A percentile compares a stretch with the other conserved stretches of the same genome.
Conservation (phyloP, 805 yeast species). For the Wickerhamomyces rabaulensis region DNA sequence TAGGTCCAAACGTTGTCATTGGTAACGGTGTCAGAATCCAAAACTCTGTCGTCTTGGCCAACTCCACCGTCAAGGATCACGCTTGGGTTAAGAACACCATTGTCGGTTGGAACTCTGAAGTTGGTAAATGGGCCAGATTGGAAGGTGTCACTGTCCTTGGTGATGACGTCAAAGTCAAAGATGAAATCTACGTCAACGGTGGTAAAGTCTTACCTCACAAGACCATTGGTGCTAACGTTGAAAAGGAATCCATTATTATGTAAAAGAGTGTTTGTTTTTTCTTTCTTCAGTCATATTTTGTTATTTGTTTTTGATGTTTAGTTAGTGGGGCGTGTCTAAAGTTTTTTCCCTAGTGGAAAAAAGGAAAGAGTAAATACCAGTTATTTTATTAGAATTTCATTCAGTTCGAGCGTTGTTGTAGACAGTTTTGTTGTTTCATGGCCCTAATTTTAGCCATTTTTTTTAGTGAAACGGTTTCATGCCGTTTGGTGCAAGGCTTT, state of each 20-base stretch:
- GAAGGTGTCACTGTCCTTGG: slow-evolving; percentile 98
- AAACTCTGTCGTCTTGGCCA: slow-evolving; percentile 87
- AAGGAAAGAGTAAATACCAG: neutral
- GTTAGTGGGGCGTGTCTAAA: too few species aligned
- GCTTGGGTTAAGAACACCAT: slow-evolving; percentile 97
- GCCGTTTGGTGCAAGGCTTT: too few species aligned
- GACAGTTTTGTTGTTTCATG: too few species aligned
- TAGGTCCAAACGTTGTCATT: slow-evolving; percentile 92
- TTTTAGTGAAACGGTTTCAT: too few species aligned
- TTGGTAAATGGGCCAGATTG: slow-evolving; percentile 98
- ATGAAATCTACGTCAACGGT: slow-evolving; percentile 98
- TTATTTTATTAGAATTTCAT: neutral
- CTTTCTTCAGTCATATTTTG: neutral
- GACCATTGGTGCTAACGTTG: slow-evolving; percentile 92
- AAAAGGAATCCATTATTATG: slow-evolving; percentile 98
- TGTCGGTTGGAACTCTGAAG: slow-evolving; percentile 98
- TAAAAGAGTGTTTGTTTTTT: slow-evolving; percentile 28
- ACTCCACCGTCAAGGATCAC: slow-evolving; percentile 92
- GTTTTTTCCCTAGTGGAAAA: neutral
- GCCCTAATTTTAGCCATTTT: too few species aligned
- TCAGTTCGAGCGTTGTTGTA: neutral
- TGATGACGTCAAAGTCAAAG: slow-evolving; percentile 97
- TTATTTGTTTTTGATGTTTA: neutral
- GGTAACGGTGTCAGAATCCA: slow-evolving; percentile 99
- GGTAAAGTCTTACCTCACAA: slow-evolving; percentile 99